Evolutionary conservation across 148 eudicot species (phyloP).

Genomic region (Spergularia bocconei): DNA sequence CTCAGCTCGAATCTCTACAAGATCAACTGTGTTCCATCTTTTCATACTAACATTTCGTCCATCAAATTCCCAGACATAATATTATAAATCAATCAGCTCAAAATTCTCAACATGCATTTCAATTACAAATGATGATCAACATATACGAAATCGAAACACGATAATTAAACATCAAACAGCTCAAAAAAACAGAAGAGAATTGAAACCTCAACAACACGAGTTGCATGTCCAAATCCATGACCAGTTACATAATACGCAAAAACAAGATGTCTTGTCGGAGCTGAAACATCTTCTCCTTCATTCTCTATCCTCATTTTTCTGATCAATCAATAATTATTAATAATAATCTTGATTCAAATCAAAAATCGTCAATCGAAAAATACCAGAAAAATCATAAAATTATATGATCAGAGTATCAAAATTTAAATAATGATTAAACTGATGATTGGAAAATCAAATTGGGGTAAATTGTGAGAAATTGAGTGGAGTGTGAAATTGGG

Average conservation of each 20-base stretch:
- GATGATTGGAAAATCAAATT: background rate
- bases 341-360: background rate
- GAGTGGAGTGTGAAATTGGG: background rate
- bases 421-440: background rate
- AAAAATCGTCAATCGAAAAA: background rate
- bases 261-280: slow-evolving; percentile 50
- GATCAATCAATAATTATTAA: slow-evolving; percentile 3
- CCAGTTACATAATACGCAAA: slow-evolving; percentile 97
- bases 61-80: background rate
- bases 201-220: slow-evolving; percentile 88
- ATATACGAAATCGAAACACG: background rate
- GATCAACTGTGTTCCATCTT: background rate
- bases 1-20: background rate
- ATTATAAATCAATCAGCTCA: too few species aligned
- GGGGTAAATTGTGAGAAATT: background rate
- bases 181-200: background rate
- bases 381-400: background rate
- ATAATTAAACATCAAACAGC: background rate
- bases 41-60: background rate
- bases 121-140: background rate
- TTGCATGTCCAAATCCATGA: slow-evolving; percentile 97
- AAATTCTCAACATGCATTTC: background rate
- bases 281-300: slow-evolving; percentile 42
- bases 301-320: slow-evolving; percentile 50
- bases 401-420: background rate